These are phyloP conservation scores for Starmerella davenportii DNA, from an alignment of 805 yeast genomes.

Conservation along the genomic window DNA sequence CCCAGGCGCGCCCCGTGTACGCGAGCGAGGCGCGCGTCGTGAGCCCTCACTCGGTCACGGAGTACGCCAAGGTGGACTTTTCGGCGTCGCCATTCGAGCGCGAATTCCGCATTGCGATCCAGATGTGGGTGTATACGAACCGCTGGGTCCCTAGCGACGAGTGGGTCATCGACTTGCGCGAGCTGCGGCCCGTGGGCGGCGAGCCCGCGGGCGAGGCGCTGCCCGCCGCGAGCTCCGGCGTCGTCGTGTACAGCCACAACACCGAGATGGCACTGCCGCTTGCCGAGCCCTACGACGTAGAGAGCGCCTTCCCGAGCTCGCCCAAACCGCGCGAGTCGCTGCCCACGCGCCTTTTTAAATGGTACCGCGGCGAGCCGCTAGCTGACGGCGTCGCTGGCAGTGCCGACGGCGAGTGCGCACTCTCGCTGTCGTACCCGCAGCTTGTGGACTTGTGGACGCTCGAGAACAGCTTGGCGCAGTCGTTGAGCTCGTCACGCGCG, in stretches of 20 bases:
- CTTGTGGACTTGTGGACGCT: constrained; percentile 20
- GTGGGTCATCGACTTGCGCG: constrained; percentile 9
- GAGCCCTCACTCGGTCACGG: background rate
- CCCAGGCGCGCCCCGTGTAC: constrained; percentile 12
- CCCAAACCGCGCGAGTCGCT: background rate
- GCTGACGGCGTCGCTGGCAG: background rate
- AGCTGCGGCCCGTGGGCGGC: background rate
- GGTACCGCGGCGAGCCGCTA: constrained; percentile 2
- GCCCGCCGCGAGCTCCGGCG: background rate
- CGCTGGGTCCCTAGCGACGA: constrained; percentile 3
- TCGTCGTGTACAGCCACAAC: background rate
- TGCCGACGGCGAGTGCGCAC: background rate
- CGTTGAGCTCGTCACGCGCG: constrained; percentile 13
- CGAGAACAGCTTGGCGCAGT: constrained; percentile 20
- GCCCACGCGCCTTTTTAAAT: constrained; percentile 4
- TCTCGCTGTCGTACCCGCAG: constrained; percentile 16
- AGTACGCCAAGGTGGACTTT: constrained; percentile 3
- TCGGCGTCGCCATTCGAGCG: constrained; percentile 1
- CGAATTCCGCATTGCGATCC: constrained; percentile 7
- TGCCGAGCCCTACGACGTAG: background rate
- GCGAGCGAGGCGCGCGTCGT: constrained; percentile 8
- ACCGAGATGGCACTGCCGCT: background rate
- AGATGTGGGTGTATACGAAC: constrained; percentile 1
- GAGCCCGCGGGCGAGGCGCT: background rate
- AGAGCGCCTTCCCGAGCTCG: background rate